Conservation (phyloP, 495 filamentous ascomycete species). For the Hyaloscypha bicolor region DNA sequence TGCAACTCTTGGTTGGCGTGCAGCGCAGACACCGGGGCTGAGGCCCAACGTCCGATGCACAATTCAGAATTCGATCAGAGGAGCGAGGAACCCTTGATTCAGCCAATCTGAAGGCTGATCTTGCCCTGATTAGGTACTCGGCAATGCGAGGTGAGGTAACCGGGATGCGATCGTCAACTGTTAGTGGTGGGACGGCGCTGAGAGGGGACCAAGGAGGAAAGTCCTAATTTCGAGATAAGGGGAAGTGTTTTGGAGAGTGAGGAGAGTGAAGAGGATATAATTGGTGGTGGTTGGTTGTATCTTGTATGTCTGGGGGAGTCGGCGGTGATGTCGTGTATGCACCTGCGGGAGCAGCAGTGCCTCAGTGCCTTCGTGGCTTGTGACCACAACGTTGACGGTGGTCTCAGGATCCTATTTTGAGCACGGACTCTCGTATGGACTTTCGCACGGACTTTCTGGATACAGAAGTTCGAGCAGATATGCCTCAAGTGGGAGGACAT, state of each 20-base stretch:
- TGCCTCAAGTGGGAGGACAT: neutral
- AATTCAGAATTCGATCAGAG: neutral
- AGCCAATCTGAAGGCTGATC: constrained; percentile 4
- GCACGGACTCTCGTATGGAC: neutral
- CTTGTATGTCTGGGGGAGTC: neutral
- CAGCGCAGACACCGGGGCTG: neutral
- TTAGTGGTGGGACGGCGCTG: neutral
- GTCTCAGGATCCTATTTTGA: neutral
- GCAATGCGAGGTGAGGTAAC: constrained; percentile 1
- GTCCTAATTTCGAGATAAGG: neutral
- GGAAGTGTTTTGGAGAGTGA: neutral
- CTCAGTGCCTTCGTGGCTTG: neutral
- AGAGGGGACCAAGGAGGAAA: neutral
- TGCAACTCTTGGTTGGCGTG: neutral
- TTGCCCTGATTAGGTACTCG: neutral
- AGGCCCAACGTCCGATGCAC: constrained; percentile 8
- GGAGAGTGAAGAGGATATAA: neutral
- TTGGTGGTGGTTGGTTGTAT: neutral
- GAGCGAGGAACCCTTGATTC: neutral
- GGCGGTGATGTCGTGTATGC: neutral
- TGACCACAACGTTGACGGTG: neutral
- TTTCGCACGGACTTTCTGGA: neutral
- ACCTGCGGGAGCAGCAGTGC: neutral
- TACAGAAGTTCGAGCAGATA: neutral
- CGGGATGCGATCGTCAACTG: neutral